Percentiles rank a stretch among this genome's conserved stretches.
phyloP scores from a whole-genome alignment of 2,329 filamentous ascomycete species.

The Fusarium palustre region DNA sequence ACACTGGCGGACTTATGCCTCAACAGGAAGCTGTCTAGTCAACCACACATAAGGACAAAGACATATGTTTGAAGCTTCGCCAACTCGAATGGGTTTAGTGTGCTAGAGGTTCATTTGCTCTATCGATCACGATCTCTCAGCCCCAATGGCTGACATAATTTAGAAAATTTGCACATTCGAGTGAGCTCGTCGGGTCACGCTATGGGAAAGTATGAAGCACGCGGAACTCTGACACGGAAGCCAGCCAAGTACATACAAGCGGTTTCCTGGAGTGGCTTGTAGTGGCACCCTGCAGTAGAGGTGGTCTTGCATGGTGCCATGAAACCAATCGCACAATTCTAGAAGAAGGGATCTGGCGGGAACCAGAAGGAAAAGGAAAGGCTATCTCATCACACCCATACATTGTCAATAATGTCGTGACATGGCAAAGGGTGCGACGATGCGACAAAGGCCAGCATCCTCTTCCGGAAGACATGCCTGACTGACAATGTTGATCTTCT shows the following conservation, averaged over 20 bases:
- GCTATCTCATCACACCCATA: neutral
- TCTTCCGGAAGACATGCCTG: constrained; percentile 3
- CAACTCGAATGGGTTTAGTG: neutral
- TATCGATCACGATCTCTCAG: neutral
- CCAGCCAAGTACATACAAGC: neutral
- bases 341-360: neutral
- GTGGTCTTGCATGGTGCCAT: neutral
- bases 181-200: neutral
- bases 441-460: neutral
- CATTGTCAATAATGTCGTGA: neutral
- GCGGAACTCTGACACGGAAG: neutral
- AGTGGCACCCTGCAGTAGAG: constrained; percentile 2
- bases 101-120: neutral
- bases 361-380: neutral
- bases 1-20: neutral
- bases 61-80: neutral
- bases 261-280: constrained; percentile 14
- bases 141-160: neutral
- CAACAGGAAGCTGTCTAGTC: neutral
- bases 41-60: neutral
- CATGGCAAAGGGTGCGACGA: neutral
- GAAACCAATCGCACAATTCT: neutral
- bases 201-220: neutral
- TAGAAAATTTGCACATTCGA: neutral
- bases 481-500: neutral